Percentiles rank a stretch among this genome's conserved stretches.
phyloP scores from a whole-genome alignment of 2,329 filamentous ascomycete genomes.

The Dichotomopilus funicola region DNA sequence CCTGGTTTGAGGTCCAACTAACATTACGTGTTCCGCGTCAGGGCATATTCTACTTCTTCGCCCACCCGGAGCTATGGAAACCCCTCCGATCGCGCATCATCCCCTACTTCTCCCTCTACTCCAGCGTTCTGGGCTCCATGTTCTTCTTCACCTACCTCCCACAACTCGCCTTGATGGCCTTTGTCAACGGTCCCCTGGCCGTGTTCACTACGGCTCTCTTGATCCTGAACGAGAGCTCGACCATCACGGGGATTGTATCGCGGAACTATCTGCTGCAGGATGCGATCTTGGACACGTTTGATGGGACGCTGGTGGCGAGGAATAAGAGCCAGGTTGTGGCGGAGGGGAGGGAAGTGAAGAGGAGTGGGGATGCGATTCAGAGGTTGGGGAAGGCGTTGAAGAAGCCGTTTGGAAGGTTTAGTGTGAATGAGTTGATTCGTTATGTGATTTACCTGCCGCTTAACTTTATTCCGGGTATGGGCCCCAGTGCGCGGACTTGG shows the following conservation, averaged over 20 bases:
- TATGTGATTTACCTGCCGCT: constrained; percentile 83
- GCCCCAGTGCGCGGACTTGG: not conserved
- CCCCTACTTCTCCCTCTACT: constrained; percentile 62
- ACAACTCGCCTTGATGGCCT: constrained; percentile 72
- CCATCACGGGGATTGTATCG: constrained; percentile 50
- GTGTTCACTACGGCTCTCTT: constrained; percentile 66
- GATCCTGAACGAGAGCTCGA: constrained; percentile 56
- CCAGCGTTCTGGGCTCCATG: constrained; percentile 69
- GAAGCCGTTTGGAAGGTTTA: constrained; percentile 51
- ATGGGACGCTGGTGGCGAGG: constrained; percentile 57
- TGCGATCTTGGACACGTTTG: constrained; percentile 81
- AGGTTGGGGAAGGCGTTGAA: constrained; percentile 53
- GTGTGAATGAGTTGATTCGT: constrained; percentile 59
- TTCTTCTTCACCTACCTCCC: constrained; percentile 83
- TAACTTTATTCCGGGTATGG: constrained; percentile 73
- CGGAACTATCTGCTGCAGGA: constrained; percentile 74
- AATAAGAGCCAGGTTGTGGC: constrained; percentile 57
- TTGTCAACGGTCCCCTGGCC: constrained; percentile 78
- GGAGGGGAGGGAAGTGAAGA: constrained; percentile 66
- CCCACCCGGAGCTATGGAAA: constrained; percentile 51
- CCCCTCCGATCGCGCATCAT: constrained; percentile 50
- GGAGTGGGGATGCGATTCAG: constrained; percentile 49
- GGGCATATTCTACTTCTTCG: constrained; percentile 55
- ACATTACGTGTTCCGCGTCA: constrained; percentile 21
- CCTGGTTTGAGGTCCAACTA: not conserved